Conservation (phyloP, 2,329 filamentous ascomycete species). For the Elsinoe perseae region DNA sequence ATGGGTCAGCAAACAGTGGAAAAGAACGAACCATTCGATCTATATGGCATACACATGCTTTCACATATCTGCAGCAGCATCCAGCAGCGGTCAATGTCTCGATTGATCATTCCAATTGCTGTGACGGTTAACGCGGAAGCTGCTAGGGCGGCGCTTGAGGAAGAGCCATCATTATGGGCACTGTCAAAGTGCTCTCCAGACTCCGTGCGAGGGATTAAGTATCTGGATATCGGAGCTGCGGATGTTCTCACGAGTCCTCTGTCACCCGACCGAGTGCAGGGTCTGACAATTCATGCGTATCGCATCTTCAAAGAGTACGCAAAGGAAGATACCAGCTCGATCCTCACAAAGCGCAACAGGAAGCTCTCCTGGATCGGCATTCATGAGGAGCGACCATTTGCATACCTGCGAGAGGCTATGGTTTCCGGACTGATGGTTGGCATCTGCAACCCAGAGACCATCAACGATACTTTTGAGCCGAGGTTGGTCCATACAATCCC, state of each 20-base stretch:
- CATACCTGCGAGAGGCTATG: slow-evolving; percentile 87
- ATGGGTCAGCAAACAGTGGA: slow-evolving; percentile 25
- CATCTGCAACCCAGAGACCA: slow-evolving; percentile 66
- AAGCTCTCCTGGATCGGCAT: slow-evolving; percentile 91
- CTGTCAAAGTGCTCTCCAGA: slow-evolving; percentile 15
- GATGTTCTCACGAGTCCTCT: slow-evolving; percentile 80
- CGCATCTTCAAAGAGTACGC: slow-evolving; percentile 68
- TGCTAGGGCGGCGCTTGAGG: slow-evolving; percentile 10
- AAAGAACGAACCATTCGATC: slow-evolving; percentile 32
- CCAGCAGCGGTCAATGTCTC: slow-evolving; percentile 33
- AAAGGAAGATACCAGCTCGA: slow-evolving; percentile 62
- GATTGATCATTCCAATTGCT: slow-evolving; percentile 35
- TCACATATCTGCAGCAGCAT: slow-evolving; percentile 37
- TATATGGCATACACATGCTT: slow-evolving; percentile 38
- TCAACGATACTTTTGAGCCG: slow-evolving; percentile 54
- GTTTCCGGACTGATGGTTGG: slow-evolving; percentile 83
- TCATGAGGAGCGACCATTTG: slow-evolving; percentile 75
- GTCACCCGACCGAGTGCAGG: slow-evolving; percentile 62
- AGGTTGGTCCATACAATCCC: slow-evolving; percentile 38
- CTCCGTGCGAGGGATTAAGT: slow-evolving; percentile 31
- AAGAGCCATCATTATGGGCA: slow-evolving; percentile 15
- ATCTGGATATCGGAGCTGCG: slow-evolving; percentile 75
- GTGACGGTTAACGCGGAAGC: slow-evolving; percentile 21
- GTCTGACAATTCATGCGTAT: slow-evolving; percentile 75
- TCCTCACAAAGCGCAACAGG: slow-evolving; percentile 64